Percentiles rank a stretch among this genome's conserved stretches.
Evolutionary conservation across 768 basidiomycete species (phyloP).

Genomic region (Tricholoma flavovirens): DNA sequence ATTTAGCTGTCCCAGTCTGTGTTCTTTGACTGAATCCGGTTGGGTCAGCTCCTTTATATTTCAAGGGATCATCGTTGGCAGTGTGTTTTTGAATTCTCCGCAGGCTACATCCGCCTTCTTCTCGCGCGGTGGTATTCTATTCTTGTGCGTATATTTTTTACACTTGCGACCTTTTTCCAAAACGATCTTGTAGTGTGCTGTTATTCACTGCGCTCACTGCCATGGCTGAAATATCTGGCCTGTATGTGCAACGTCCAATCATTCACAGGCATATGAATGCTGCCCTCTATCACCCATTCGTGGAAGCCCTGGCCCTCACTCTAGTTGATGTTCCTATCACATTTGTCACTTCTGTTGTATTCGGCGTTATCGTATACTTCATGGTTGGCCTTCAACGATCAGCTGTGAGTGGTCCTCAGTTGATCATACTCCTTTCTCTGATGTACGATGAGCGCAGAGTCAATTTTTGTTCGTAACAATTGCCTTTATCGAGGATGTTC

Average conservation of each 20-base stretch:
- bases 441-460: slow-evolving; percentile 3
- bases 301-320: too few relatives aligned
- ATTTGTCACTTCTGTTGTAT: too few relatives aligned
- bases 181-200: slow-evolving; percentile 5
- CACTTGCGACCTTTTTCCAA: background rate
- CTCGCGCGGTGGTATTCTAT: slow-evolving; percentile 73
- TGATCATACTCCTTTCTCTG: background rate
- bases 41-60: slow-evolving; percentile 44
- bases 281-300: slow-evolving; percentile 43
- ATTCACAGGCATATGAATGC: slow-evolving; percentile 51
- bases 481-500: slow-evolving; percentile 9
- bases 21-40: background rate
- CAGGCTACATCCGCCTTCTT: slow-evolving; percentile 57
- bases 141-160: slow-evolving; percentile 46
- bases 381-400: slow-evolving; percentile 50
- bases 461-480: slow-evolving; percentile 57
- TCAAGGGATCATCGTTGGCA: slow-evolving; percentile 49
- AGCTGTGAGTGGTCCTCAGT: too few relatives aligned
- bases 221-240: slow-evolving; percentile 26
- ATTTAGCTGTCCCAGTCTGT: too few relatives aligned
- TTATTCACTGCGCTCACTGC: slow-evolving; percentile 7
- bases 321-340: too few relatives aligned
- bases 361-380: slow-evolving; percentile 54
- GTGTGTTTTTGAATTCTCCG: slow-evolving; percentile 55
- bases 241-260: slow-evolving; percentile 58